Percentiles rank a stretch among this genome's conserved stretches.
These are phyloP conservation scores for Thelonectria blattea DNA, from an alignment of 2,329 filamentous ascomycete genomes.

Conservation along the genomic window DNA sequence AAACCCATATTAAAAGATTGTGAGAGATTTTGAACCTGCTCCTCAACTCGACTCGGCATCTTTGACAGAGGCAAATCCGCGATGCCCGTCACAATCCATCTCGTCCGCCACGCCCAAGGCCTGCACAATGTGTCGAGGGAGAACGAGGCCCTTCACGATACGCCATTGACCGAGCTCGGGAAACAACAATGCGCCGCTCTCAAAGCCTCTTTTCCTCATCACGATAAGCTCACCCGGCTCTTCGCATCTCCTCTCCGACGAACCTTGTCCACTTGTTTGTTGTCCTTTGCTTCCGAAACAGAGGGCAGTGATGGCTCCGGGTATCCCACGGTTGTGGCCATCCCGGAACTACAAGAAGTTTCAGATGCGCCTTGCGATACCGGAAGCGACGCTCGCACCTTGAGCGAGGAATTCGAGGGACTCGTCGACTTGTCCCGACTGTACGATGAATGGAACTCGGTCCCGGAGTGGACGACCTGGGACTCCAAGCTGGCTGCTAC, in stretches of 20 bases:
- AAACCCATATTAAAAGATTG: neutral
- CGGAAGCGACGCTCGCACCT: neutral
- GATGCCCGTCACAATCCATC: constrained; percentile 19
- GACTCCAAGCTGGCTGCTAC: neutral
- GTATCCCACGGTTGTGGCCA: neutral
- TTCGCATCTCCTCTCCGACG: constrained; percentile 15
- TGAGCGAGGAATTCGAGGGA: constrained; percentile 8
- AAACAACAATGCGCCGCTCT: constrained; percentile 15
- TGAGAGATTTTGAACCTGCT: neutral
- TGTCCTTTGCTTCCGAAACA: constrained; percentile 6
- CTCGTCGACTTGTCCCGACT: constrained; percentile 4
- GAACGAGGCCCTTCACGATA: constrained; percentile 12
- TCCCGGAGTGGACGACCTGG: constrained; percentile 6
- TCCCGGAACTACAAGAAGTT: constrained; percentile 17
- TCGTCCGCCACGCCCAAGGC: constrained; percentile 20
- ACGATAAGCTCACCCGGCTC: constrained; percentile 3
- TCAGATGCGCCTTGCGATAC: constrained; percentile 18
- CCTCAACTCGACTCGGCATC: neutral
- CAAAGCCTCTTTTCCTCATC: constrained; percentile 8
- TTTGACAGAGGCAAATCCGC: neutral
- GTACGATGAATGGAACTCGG: constrained; percentile 13
- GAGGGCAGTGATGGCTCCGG: neutral
- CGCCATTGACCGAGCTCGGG: constrained; percentile 6
- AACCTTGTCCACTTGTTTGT: constrained; percentile 14
- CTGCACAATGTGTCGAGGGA: constrained; percentile 14